Evolutionary conservation across 495 filamentous ascomycete genomes (phyloP), one percentile per base, ranked within the genome.

Genomic region (Saxophila tyrrhenica): DNA sequence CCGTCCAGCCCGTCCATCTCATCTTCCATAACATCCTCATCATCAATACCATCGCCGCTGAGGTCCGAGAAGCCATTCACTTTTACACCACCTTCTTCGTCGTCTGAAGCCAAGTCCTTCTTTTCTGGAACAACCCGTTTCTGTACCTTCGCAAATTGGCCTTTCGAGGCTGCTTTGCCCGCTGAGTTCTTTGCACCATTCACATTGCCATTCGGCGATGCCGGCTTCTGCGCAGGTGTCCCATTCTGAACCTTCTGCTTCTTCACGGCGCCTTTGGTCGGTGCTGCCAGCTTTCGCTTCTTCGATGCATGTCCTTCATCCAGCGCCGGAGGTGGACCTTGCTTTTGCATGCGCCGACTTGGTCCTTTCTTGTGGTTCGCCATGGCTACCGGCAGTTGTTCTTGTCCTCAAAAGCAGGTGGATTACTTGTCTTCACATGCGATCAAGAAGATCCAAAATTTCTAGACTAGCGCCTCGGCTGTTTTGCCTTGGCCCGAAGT

Each of bases 331-430:
- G 94, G 94, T 56, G 85, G 78, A 35, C 88, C 94, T 75, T 98
- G 92, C 72, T 97, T 95, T 67, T 86, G 83, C 84, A 95, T 91
- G 58, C 92, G 89, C 63, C 89, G 86, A 58, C 88, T 86, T 54
- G 78, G 53, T 25, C 42, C 42, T 50, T 16, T 19, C 29, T 50
- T 50, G 3, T 39, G 48, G 29, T 35, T 35, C 29, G 29, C 29
- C 29, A 35, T 35, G n/a, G n/a, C n/a, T n/a, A n/a, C n/a, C n/a
- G n/a, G n/a, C n/a, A n/a, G n/a, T n/a, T n/a, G n/a, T n/a, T n/a
- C n/a, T n/a, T n/a, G n/a, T n/a, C n/a, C n/a, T n/a, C n/a, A n/a
- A n/a, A n/a, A n/a, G n/a, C n/a, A n/a, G n/a, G n/a, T n/a, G n/a
- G n/a, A n/a, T n/a, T n/a, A n/a, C n/a, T n/a, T n/a, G n/a, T n/a